Conservation (phyloP, 257 asterid genomes). For the Rhazya stricta region DNA sequence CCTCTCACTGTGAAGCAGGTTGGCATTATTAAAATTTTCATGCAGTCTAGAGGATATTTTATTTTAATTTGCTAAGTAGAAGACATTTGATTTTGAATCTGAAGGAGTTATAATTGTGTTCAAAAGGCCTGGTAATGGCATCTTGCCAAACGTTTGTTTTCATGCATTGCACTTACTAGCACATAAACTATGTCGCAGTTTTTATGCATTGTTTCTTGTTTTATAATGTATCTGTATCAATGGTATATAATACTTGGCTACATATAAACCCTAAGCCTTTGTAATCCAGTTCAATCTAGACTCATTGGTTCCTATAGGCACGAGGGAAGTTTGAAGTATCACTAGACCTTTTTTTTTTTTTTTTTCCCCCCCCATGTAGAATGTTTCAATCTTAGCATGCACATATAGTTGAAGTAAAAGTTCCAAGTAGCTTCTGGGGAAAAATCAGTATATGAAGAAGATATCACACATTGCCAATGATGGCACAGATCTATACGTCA, state of each 20-base stretch:
- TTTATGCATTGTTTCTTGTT: not conserved
- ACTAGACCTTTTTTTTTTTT: not conserved
- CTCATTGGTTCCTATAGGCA: too few relatives aligned
- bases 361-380: too few relatives aligned
- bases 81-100: not conserved
- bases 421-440: too few relatives aligned
- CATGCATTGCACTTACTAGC: not conserved
- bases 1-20: conserved; percentile 87
- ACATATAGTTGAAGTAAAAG: too few relatives aligned
- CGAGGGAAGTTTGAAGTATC: too few relatives aligned
- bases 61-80: not conserved
- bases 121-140: not conserved
- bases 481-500: too few relatives aligned
- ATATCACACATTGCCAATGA: too few relatives aligned
- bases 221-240: not conserved
- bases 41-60: not conserved
- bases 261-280: not conserved
- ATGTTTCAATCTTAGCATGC: not conserved
- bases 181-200: not conserved
- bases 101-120: not conserved
- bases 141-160: not conserved
- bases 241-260: not conserved
- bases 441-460: too few relatives aligned
- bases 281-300: too few relatives aligned
- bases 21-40: conserved; percentile 21